Conservation (phyloP, 306 rosid genomes). For the Leucaena leucocephala region DNA sequence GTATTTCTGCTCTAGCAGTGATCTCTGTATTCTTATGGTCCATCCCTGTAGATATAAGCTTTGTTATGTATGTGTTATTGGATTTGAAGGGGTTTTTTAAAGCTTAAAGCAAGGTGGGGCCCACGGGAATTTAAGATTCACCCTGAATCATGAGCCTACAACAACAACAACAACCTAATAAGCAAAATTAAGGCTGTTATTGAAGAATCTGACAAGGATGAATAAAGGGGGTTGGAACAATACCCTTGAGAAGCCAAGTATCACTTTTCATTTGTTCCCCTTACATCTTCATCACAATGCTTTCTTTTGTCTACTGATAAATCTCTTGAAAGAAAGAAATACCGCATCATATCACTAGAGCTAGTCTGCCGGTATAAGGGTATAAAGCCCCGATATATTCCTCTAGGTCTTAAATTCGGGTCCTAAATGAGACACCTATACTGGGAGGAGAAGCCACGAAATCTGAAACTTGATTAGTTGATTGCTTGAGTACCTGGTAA, state of each 20-base stretch:
- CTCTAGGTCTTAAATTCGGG: too few relatives aligned
- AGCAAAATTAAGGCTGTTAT: constrained; percentile 80
- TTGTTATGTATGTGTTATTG: constrained; percentile 53
- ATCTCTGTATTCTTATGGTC: constrained; percentile 47
- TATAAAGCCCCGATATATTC: too few relatives aligned
- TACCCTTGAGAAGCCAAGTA: constrained; percentile 91
- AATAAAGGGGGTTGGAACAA: constrained; percentile 73
- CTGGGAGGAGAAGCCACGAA: too few relatives aligned
- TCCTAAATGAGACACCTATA: too few relatives aligned
- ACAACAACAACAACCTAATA: constrained; percentile 9
- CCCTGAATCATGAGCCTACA: constrained; percentile 67
- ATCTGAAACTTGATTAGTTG: too few relatives aligned
- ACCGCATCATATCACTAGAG: constrained; percentile 53
- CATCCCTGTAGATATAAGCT: constrained; percentile 70
- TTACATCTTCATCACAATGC: constrained; percentile 55
- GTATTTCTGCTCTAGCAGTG: constrained; percentile 31
- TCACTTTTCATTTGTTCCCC: constrained; percentile 56
- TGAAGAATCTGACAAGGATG: constrained; percentile 82
- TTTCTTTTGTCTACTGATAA: constrained; percentile 55
- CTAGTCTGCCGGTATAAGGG: too few relatives aligned
- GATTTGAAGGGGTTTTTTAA: constrained; percentile 64
- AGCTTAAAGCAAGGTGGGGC: constrained; percentile 66
- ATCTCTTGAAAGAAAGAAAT: constrained; percentile 36
- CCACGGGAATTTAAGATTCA: constrained; percentile 81
- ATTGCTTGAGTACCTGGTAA: too few relatives aligned